Evolutionary conservation across 345 rosid genomes (phyloP), one percentile per base, ranked within the genome.

Genomic region (Murraya koenigii): DNA sequence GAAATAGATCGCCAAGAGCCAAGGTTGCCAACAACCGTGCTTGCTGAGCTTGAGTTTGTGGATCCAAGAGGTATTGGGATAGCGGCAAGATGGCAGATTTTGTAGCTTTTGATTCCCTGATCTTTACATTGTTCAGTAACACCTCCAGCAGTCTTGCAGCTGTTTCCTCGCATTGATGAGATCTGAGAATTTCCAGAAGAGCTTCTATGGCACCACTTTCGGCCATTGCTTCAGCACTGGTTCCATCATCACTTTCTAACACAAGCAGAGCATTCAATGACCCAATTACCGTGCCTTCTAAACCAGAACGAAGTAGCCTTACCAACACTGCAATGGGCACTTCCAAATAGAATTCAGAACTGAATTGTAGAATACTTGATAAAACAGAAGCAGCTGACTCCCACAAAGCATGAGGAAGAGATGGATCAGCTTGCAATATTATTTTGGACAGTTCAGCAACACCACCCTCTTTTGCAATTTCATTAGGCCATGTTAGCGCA

Each of bases 191-290:
- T 87, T 93, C 99, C 85, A 97, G 85, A 65, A 97, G 93, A 83
- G 97, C 98, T 89, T 94, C 98, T 79, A 97, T 87, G 66, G 99
- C 98, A 73, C 98, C 99, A 77, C 98, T 93, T 84, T 92, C 98
- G 66, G 99, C 98, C 99, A 97, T 94, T 56, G 99, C 96, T 85
- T 92, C 98, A 1, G 98, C 99, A 78, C 98, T 94, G 61, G 97
- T 90, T 73, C 94, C 96, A 71, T 97, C 98, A 55, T 94, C 97
- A 68, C 97, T 94, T 89, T 94, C 99, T 84, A 97, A 84, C 75
- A 97, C 98, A 77, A 97, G 87, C 86, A 94, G 98, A 75, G 99
- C 91, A 86, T 97, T 94, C 78, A 97, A 74, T 20, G 99, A 94
- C 63, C 98, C 99, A 66, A 88, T 74, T 38, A 91, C 96, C 0